These are phyloP conservation scores for Rhododendron williamsianum DNA, from an alignment of 148 eudicot species.

Conservation along the genomic window DNA sequence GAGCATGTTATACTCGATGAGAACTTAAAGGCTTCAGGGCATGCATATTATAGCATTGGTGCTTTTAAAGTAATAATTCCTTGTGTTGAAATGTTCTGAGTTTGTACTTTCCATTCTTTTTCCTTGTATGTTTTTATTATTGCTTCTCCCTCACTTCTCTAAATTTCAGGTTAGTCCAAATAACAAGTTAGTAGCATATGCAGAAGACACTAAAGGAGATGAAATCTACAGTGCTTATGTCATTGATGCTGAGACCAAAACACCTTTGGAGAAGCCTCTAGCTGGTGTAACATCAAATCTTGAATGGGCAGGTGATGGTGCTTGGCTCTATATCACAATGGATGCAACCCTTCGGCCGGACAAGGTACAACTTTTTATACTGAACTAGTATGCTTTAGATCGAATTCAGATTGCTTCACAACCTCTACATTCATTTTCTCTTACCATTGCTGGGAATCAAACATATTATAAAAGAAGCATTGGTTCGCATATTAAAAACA, in stretches of 20 bases:
- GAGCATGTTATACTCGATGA: conserved; percentile 87
- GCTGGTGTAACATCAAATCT: conserved; percentile 53
- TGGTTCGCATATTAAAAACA: neutral
- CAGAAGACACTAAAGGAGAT: conserved; percentile 92
- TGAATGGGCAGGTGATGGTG: conserved; percentile 88
- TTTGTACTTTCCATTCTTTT: neutral
- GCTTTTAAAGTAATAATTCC: conserved; percentile 49
- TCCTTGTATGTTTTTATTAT: neutral
- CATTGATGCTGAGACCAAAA: conserved; percentile 60
- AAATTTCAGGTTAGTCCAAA: conserved; percentile 69
- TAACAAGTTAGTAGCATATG: conserved; percentile 80
- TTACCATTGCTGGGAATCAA: neutral
- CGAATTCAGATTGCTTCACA: neutral
- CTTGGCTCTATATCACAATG: conserved; percentile 75
- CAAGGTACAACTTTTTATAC: conserved; percentile 46
- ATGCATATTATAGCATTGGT: conserved; percentile 54
- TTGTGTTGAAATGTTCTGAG: neutral
- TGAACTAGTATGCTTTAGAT: neutral
- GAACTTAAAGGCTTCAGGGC: conserved; percentile 65
- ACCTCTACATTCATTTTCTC: neutral
- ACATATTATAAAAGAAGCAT: neutral
- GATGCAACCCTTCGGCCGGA: conserved; percentile 79
- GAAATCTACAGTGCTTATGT: conserved; percentile 64
- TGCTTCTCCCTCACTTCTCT: neutral
- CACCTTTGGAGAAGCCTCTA: conserved; percentile 60